Evolutionary conservation across 1,284 basidiomycete species (phyloP), one percentile per base, ranked within the genome.

Genomic region (Moesziomyces globuligerus): DNA sequence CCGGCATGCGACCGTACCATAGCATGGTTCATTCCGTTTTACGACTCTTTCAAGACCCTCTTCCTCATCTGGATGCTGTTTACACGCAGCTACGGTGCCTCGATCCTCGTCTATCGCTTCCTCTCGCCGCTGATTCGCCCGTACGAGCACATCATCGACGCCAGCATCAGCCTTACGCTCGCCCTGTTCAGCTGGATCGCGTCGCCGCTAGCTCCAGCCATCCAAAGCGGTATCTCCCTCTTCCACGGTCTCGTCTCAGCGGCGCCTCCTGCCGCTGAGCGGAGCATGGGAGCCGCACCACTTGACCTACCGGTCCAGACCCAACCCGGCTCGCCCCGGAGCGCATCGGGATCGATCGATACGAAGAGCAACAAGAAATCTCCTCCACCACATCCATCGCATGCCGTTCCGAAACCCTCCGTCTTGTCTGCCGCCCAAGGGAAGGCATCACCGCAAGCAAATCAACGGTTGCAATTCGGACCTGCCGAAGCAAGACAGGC

Each of bases 21-120:
- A n/a, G 53, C 64, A 11, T 72, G 70, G 70, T 58, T 72, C 26
- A 52, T 72, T 5, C 70, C 70, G 3, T 72, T 72, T 47, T 72
- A 72, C 50, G 70, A 68, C 43, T 60, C 70, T 10, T 55, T 67
- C 49, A 72, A 72, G 41, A 72, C 70, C 1, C 70, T 72, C 18
- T 64, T 68, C n/a, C 56, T 72, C 29, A 21, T 72, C 6, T 72
- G 70, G 70, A 52, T 72, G 55, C 64, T 72, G 13, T 59, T 61
- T 49, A 72, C 70, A 2, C 43, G 70, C 13, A 72, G 64, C 52
- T 58, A 56, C 24, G 70, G 70, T 4, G 58, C 70, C 15, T 40
- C 51, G 8, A 67, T 72, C n/a, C 48, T 72, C n/a, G 40, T 72
- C 29, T 54, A 46, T 21, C 59, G 70, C 36, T 43, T 72, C 49